phyloP scores from a whole-genome alignment of 2,329 filamentous ascomycete genomes.

The Pleurostoma richardsiae region DNA sequence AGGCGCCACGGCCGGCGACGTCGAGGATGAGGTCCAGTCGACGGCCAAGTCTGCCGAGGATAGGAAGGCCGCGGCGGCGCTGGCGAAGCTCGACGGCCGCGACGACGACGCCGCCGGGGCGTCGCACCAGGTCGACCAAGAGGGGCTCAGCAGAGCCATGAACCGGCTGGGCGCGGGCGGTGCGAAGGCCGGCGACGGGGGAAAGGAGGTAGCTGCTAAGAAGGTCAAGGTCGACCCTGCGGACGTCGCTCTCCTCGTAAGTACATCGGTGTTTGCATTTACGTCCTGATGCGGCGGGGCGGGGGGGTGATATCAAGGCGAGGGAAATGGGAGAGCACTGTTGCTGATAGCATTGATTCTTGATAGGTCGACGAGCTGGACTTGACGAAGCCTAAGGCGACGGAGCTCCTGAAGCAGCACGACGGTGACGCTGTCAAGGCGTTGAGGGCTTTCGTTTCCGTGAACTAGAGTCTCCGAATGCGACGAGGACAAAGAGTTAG shows the following conservation, averaged over 20 bases:
- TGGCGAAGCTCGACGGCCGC: conserved; percentile 62
- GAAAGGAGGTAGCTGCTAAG: conserved; percentile 36
- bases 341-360: not conserved
- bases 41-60: conserved; percentile 66
- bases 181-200: conserved; percentile 24
- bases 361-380: conserved; percentile 65
- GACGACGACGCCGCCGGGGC: conserved; percentile 40
- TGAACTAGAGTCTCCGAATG: not conserved
- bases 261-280: conserved; percentile 17
- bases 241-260: conserved; percentile 65
- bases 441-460: conserved; percentile 50
- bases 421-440: conserved; percentile 67
- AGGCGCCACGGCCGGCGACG: conserved; percentile 54
- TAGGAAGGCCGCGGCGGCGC: conserved; percentile 69
- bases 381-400: conserved; percentile 65
- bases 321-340: not conserved
- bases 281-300: not conserved
- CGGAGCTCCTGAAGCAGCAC: conserved; percentile 66
- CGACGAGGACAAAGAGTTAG: too few relatives aligned
- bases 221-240: conserved; percentile 69
- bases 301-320: not conserved
- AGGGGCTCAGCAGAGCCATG: conserved; percentile 69
- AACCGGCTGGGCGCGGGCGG: conserved; percentile 47
- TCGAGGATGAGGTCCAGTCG: conserved; percentile 48
- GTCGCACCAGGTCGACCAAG: conserved; percentile 60